Percentiles rank a stretch among this genome's conserved stretches.
phyloP scores from a whole-genome alignment of 2,329 filamentous ascomycete genomes.

The Calonectria pauciramosa region DNA sequence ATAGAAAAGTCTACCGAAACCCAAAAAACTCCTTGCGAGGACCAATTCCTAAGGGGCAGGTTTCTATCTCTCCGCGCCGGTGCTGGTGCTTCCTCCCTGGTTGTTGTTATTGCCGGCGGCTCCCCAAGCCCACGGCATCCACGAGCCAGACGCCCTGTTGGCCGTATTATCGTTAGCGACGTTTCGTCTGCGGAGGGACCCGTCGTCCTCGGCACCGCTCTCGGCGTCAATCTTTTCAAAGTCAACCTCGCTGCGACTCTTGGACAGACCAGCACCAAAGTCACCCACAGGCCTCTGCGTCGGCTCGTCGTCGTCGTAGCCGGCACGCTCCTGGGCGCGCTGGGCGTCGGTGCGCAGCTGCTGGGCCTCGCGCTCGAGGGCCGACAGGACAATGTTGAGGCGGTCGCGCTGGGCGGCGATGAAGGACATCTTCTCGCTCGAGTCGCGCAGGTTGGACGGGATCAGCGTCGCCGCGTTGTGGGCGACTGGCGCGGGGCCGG shows the following conservation, averaged over 20 bases:
- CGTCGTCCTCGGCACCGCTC: conserved; percentile 70
- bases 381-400: conserved; percentile 79
- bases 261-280: conserved; percentile 73
- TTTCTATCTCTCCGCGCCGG: conserved; percentile 56
- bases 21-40: conserved; percentile 49
- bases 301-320: conserved; percentile 46
- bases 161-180: conserved; percentile 37
- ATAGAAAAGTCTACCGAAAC: conserved; percentile 36
- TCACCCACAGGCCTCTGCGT: conserved; percentile 62
- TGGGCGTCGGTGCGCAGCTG: conserved; percentile 61
- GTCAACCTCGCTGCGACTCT: conserved; percentile 88
- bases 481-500: conserved; percentile 40
- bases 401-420: conserved; percentile 84
- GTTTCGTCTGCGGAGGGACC: conserved; percentile 50
- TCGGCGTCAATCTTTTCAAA: conserved; percentile 91
- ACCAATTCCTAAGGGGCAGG: conserved; percentile 35
- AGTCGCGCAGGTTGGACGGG: conserved; percentile 75
- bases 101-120: conserved; percentile 22
- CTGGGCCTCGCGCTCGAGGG: conserved; percentile 83
- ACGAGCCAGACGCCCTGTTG: conserved; percentile 53
- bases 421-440: conserved; percentile 78
- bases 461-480: conserved; percentile 72
- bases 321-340: conserved; percentile 39
- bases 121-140: conserved; percentile 66
- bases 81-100: conserved; percentile 46